These are phyloP conservation scores for Scheffersomyces amazonensis DNA, from an alignment of 805 yeast genomes.

Conservation along the genomic window DNA sequence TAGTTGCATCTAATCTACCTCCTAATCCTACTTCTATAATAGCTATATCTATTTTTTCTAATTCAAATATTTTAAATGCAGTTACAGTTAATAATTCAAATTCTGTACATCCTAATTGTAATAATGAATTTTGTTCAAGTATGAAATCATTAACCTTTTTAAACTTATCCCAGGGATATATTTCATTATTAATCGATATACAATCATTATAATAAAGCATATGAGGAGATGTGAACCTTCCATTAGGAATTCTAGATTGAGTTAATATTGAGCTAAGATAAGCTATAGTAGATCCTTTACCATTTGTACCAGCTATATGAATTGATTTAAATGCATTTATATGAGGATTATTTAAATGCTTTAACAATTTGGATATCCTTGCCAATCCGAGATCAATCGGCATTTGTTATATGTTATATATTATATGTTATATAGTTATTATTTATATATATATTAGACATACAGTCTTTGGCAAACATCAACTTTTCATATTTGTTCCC, in stretches of 20 bases:
- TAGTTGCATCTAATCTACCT: conserved; percentile 86
- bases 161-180: conserved; percentile 50
- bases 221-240: conserved; percentile 91
- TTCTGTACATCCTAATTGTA: conserved; percentile 70
- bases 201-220: conserved; percentile 71
- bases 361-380: conserved; percentile 29
- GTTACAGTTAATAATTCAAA: conserved; percentile 84
- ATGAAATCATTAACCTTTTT: conserved; percentile 42
- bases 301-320: conserved; percentile 97
- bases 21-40: conserved; percentile 95
- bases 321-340: conserved; percentile 52
- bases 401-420: too few species aligned
- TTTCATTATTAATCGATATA: conserved; percentile 59
- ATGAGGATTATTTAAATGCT: conserved; percentile 68
- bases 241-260: conserved; percentile 49
- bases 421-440: too few species aligned
- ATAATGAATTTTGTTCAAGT: conserved; percentile 30
- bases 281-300: conserved; percentile 91
- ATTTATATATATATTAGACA: too few species aligned
- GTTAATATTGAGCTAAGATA: conserved; percentile 68
- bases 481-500: too few species aligned
- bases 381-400: conserved; percentile 39
- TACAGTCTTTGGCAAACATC: too few species aligned
- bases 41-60: conserved; percentile 63
- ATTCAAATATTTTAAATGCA: conserved; percentile 73